phyloP scores from a whole-genome alignment of 176 grass and related monocot species.

The Bothriochloa decipiens region DNA sequence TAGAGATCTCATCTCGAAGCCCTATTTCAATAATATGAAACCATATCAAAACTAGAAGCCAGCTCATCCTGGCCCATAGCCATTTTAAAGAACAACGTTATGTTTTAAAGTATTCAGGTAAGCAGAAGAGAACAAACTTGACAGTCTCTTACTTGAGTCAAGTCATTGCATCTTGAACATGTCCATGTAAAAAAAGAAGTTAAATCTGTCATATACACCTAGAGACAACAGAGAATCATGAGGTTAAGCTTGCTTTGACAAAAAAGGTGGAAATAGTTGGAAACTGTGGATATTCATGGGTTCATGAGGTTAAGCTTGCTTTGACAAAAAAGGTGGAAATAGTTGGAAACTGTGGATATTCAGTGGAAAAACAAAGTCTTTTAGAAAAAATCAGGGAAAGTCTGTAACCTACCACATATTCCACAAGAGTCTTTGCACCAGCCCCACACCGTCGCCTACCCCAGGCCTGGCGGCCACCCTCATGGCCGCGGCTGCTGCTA shows the following conservation, averaged over 20 bases:
- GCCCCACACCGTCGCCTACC: too few species aligned
- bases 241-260: constrained; percentile 32
- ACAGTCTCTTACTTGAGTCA: constrained; percentile 69
- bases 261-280: not conserved
- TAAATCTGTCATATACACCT: constrained; percentile 81
- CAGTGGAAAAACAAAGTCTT: not conserved
- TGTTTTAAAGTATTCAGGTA: not conserved
- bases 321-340: not conserved
- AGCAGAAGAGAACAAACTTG: constrained; percentile 15
- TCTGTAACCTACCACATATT: constrained; percentile 81
- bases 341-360: constrained; percentile 1
- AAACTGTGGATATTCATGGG: too few species aligned
- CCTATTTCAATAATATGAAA: constrained; percentile 55
- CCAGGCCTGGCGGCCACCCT: too few species aligned
- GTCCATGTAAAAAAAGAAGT: constrained; percentile 71
- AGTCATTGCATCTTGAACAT: constrained; percentile 80
- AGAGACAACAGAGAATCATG: constrained; percentile 14
- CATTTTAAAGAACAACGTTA: not conserved
- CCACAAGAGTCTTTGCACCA: constrained; percentile 72
- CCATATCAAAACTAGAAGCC: constrained; percentile 30
- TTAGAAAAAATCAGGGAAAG: constrained; percentile 23
- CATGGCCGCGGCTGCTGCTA: too few species aligned
- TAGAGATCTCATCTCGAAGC: constrained; percentile 85
- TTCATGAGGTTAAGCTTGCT: constrained; percentile 29
- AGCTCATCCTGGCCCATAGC: not conserved